Evolutionary conservation across 306 rosid species (phyloP).

Genomic region (Canavalia gladiata): DNA sequence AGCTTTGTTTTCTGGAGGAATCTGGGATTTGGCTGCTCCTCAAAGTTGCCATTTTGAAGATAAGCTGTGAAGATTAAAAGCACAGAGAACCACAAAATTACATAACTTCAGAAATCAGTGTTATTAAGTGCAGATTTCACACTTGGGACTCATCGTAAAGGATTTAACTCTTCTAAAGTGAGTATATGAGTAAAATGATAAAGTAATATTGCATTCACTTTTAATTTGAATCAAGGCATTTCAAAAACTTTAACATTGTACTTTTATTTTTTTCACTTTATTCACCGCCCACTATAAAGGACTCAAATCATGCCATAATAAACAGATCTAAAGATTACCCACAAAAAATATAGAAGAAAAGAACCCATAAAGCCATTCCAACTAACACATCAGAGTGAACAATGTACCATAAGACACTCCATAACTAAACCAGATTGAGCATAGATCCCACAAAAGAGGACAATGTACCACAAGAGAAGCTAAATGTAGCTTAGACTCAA

Average conservation of each 20-base stretch:
- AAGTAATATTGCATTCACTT: not conserved
- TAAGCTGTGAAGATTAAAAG: slow-evolving; percentile 57
- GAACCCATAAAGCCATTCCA: slow-evolving; percentile 22
- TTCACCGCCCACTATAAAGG: not conserved
- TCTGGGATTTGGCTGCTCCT: slow-evolving; percentile 69
- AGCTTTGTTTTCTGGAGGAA: slow-evolving; percentile 71
- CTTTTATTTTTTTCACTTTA: not conserved
- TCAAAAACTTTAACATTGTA: not conserved
- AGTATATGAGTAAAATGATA: too few relatives aligned
- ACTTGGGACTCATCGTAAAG: not conserved
- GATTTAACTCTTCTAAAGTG: too few relatives aligned
- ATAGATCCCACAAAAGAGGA: not conserved
- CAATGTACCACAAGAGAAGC: slow-evolving; percentile 8
- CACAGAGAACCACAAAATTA: slow-evolving; percentile 4
- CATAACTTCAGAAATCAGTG: not conserved
- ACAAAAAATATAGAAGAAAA: not conserved
- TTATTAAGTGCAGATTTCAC: not conserved
- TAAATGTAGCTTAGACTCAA: not conserved
- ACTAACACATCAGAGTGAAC: slow-evolving; percentile 21
- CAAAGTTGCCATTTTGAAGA: slow-evolving; percentile 89
- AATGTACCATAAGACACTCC: not conserved
- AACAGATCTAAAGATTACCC: slow-evolving; percentile 34
- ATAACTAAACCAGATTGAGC: not conserved
- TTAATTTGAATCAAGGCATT: not conserved
- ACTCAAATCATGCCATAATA: not conserved